A percentile compares a stretch with the other conserved stretches of the same genome.
Evolutionary conservation across 148 eudicot species (phyloP).

Genomic region (Tetragonia tetragonoides): DNA sequence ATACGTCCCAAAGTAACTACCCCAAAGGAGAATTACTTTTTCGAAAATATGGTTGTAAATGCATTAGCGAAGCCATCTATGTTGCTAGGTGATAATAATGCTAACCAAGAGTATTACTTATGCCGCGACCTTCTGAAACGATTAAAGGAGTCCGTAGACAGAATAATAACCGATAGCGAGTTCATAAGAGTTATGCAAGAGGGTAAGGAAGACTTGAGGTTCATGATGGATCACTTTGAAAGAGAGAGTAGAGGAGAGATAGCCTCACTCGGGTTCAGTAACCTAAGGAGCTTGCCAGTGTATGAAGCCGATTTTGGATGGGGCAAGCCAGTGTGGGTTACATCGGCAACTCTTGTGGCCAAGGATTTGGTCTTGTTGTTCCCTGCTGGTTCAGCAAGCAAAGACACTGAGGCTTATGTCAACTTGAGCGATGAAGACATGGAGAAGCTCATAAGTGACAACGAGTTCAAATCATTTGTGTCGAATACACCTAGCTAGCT

Average conservation of each 20-base stretch:
- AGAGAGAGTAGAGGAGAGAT: conserved; percentile 18
- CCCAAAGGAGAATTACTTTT: conserved; percentile 24
- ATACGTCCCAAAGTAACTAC: conserved; percentile 23
- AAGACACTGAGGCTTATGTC: conserved; percentile 10
- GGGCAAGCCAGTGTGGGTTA: conserved; percentile 36
- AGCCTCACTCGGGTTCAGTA: conserved; percentile 22
- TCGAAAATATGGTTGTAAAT: conserved; percentile 28
- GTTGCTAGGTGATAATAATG: not conserved
- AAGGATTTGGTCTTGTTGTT: conserved; percentile 14
- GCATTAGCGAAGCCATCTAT: conserved; percentile 6
- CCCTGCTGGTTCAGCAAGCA: conserved; percentile 7
- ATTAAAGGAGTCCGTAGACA: conserved; percentile 2
- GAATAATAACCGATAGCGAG: not conserved
- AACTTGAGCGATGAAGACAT: conserved; percentile 17
- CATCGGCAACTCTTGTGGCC: conserved; percentile 16
- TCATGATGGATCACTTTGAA: conserved; percentile 10
- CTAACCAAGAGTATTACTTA: no score
- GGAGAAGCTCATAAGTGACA: conserved; percentile 19
- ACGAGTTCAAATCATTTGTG: conserved; percentile 17
- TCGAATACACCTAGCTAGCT: not conserved
- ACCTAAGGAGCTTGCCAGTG: conserved; percentile 19
- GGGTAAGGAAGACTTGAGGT: conserved; percentile 14
- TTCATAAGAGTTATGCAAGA: conserved; percentile 7
- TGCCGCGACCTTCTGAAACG: not conserved
- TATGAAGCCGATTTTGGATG: conserved; percentile 42